Evolutionary conservation across 2,329 filamentous ascomycete genomes (phyloP).

Genomic region (Tolypocladium sp.): DNA sequence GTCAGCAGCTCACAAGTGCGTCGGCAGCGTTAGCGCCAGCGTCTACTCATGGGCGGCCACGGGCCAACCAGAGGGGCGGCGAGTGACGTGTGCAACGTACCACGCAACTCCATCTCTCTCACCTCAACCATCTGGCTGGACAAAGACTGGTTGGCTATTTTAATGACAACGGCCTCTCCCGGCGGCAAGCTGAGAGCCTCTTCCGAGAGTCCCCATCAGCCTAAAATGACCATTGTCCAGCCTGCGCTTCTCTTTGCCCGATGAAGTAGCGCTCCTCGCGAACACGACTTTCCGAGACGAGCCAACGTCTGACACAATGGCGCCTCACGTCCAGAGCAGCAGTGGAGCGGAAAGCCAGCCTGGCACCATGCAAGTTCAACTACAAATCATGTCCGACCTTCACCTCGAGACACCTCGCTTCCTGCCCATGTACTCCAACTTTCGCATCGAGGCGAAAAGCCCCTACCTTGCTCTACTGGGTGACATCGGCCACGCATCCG

Average conservation of each 20-base stretch:
- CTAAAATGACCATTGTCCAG: background rate
- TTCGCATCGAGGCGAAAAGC: slow-evolving; percentile 25
- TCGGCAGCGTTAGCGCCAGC: background rate
- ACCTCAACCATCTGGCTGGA: background rate
- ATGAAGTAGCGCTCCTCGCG: no score
- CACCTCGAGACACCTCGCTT: slow-evolving; percentile 32
- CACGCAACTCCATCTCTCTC: background rate
- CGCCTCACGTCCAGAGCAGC: background rate
- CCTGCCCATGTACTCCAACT: slow-evolving; percentile 25
- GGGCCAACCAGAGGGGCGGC: background rate
- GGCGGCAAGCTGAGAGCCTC: no score
- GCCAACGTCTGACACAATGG: background rate
- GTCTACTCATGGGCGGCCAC: background rate
- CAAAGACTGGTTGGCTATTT: no score
- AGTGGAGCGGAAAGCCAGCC: background rate
- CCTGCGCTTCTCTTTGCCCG: background rate
- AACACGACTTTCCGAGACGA: background rate
- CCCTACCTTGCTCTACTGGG: slow-evolving; percentile 38
- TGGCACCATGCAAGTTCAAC: background rate
- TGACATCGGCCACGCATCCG: slow-evolving; percentile 32
- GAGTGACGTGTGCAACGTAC: background rate
- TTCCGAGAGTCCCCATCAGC: no score
- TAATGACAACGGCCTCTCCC: no score
- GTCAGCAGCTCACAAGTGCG: no score
- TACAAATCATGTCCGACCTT: slow-evolving; percentile 23